These are phyloP conservation scores for Patellifolia procumbens DNA, from an alignment of 179 eudicot species.

Conservation along the genomic window DNA sequence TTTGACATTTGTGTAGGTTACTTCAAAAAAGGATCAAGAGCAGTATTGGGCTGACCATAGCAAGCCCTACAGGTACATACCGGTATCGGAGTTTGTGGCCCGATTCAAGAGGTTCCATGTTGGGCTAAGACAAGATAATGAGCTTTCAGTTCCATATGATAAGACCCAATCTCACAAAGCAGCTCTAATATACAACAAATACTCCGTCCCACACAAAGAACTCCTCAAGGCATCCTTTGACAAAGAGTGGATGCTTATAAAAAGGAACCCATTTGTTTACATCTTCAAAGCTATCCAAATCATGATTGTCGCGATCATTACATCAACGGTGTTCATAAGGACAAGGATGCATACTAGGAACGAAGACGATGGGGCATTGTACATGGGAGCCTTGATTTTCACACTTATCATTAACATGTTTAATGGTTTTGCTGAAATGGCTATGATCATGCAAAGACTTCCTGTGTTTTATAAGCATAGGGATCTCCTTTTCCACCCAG, in stretches of 20 bases:
- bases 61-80: constrained; percentile 57
- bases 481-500: constrained; percentile 83
- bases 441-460: constrained; percentile 70
- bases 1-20: constrained; percentile 76
- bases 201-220: constrained; percentile 60
- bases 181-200: constrained; percentile 55
- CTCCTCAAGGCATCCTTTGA: constrained; percentile 76
- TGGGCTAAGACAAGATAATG: constrained; percentile 65
- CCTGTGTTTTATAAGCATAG: constrained; percentile 95
- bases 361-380: constrained; percentile 70
- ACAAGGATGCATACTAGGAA: constrained; percentile 59
- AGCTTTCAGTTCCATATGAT: constrained; percentile 74
- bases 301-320: constrained; percentile 70
- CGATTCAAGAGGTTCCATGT: constrained; percentile 77
- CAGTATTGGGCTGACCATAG: constrained; percentile 85
- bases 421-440: constrained; percentile 84
- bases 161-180: constrained; percentile 64
- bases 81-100: constrained; percentile 63
- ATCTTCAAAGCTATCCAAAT: constrained; percentile 84
- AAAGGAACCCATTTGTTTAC: constrained; percentile 80
- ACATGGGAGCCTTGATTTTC: constrained; percentile 79
- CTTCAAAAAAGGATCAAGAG: constrained; percentile 85
- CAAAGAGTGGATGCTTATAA: constrained; percentile 82
- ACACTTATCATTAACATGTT: constrained; percentile 74
- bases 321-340: constrained; percentile 74